Base-by-base conservation (phyloP, 169 alveolate species). In the Plasmodium vinckei region DNA sequence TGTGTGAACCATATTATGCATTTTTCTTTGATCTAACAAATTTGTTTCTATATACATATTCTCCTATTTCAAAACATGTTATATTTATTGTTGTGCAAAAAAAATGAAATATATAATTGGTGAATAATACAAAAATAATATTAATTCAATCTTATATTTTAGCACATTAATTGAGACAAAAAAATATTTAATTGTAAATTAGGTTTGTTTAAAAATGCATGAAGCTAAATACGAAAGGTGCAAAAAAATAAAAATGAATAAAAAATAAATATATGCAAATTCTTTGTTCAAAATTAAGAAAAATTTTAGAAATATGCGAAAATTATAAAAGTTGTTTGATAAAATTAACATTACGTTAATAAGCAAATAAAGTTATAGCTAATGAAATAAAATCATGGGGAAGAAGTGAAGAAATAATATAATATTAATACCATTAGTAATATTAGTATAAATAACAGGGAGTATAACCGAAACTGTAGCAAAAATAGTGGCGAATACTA, bases 251-350 rank as follows among this genome's bases (percentile, higher is more conserved):
- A 2, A 57, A 57, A 12, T 15, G 25, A 57, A 23, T 57, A 23
- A 57, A 57, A 57, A 57, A n/a, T 57, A 10, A 61, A 9, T 19
- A 61, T 21, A 42, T n/a, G 39, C 21, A 60, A 73, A 60, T 25
- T 60, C 63, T 60, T 73, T 61, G 73, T 64, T 64, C 13, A 64
- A 73, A 73, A 73, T 73, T 73, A 73, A 73, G 61, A 72, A 73
- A 73, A 60, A 73, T 27, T 39, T 59, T 72, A 33, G 42, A 33
- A 33, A 33, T 33, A 3, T 33, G 6, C 7, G 42, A 33, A 46
- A 60, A 73, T 23, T 27, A 60, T 73, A 39, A 54, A 73, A 73
- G 23, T 10, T 9, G 17, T 61, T 64, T 6, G 39, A 65, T 63
- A 44, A 72, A 72, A 19, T 39, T 13, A 33, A 60, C 51, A 53